Evolutionary conservation across 2,329 filamentous ascomycete species (phyloP).

Genomic region (Grosmannia serpens): DNA sequence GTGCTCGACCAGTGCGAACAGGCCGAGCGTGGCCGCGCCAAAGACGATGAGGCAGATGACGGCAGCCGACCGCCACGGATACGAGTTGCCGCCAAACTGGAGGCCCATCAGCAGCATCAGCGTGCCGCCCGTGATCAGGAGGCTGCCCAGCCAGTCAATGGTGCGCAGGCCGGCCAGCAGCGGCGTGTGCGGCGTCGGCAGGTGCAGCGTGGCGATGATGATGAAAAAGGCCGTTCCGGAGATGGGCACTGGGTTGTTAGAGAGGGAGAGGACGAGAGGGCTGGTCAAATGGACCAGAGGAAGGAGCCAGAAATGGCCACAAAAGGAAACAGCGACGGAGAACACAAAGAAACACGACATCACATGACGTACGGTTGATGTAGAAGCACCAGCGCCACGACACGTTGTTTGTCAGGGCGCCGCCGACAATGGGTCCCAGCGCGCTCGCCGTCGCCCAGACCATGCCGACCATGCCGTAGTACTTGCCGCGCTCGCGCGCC

Average conservation of each 20-base stretch:
- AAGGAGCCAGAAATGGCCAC: neutral
- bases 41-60: slow-evolving; percentile 54
- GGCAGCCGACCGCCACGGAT: slow-evolving; percentile 49
- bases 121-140: slow-evolving; percentile 45
- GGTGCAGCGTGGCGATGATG: slow-evolving; percentile 49
- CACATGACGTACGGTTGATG: slow-evolving; percentile 36
- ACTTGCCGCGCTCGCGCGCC: slow-evolving; percentile 13
- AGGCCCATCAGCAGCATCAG: slow-evolving; percentile 61
- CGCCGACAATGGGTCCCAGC: slow-evolving; percentile 13
- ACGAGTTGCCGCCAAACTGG: slow-evolving; percentile 47
- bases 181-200: slow-evolving; percentile 56
- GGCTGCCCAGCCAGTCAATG: slow-evolving; percentile 43
- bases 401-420: slow-evolving; percentile 11
- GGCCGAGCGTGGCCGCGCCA: slow-evolving; percentile 33
- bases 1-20: slow-evolving; percentile 52
- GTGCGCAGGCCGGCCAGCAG: slow-evolving; percentile 50
- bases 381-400: slow-evolving; percentile 59
- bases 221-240: slow-evolving; percentile 31
- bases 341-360: neutral
- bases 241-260: slow-evolving; percentile 13
- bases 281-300: neutral
- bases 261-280: neutral
- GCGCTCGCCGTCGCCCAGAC: slow-evolving; percentile 13
- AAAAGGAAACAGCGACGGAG: neutral
- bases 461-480: slow-evolving; percentile 13